These are phyloP conservation scores for Mortierella antarctica DNA, from an alignment of 192 early-diverging fungal species.

Conservation along the genomic window DNA sequence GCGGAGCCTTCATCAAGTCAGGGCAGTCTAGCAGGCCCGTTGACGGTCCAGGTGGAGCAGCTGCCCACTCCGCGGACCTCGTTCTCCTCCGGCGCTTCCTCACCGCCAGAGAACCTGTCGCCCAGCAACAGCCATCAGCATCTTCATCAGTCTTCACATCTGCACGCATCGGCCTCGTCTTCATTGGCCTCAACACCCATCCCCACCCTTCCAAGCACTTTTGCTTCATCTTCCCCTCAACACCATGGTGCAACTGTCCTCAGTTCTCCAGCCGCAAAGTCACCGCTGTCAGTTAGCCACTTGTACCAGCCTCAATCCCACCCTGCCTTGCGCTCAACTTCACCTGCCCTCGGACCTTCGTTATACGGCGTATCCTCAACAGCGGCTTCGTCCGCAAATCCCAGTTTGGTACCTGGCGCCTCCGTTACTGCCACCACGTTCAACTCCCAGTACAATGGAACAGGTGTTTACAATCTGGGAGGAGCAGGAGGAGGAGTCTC, in stretches of 20 bases:
- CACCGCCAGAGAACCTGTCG: constrained; percentile 45
- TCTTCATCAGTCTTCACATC: constrained; percentile 9
- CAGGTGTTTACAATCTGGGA: constrained; percentile 16
- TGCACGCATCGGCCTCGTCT: constrained; percentile 18
- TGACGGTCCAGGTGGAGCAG: constrained; percentile 47
- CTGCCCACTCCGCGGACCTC: constrained; percentile 50
- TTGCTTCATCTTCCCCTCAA: constrained; percentile 28
- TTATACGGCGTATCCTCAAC: constrained; percentile 16
- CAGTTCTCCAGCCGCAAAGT: constrained; percentile 15
- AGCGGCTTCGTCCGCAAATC: background rate
- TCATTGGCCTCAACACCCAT: constrained; percentile 9
- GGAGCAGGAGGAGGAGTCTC: background rate
- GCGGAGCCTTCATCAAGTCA: background rate
- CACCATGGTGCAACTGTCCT: background rate
- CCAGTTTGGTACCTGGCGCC: background rate
- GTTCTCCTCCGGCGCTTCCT: constrained; percentile 45
- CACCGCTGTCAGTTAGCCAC: constrained; percentile 27
- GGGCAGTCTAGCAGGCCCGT: constrained; percentile 25
- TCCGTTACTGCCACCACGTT: constrained; percentile 7
- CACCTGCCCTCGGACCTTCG: constrained; percentile 30
- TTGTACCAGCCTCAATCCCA: constrained; percentile 42
- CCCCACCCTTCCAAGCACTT: constrained; percentile 35
- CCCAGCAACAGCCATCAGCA: constrained; percentile 17
- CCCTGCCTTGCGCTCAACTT: constrained; percentile 35
- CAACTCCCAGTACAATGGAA: constrained; percentile 24